phyloP scores from a whole-genome alignment of 2,329 filamentous ascomycete species.

The Phoma herbarum region DNA sequence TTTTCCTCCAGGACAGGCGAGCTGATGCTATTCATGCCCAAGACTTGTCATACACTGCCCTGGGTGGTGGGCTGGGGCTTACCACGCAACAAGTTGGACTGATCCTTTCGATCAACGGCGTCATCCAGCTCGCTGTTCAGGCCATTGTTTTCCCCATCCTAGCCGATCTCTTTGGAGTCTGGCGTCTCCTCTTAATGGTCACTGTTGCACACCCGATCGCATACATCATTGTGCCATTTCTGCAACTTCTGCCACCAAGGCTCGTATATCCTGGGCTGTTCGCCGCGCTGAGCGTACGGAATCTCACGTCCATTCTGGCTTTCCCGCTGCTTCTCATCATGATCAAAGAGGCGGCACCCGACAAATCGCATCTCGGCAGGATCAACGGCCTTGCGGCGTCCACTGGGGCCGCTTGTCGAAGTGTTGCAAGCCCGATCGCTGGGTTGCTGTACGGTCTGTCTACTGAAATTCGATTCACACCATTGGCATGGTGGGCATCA shows the following conservation, averaged over 20 bases:
- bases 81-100: conserved; percentile 72
- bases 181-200: conserved; percentile 71
- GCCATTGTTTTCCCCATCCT: conserved; percentile 73
- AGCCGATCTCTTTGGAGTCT: conserved; percentile 71
- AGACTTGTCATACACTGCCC: conserved; percentile 37
- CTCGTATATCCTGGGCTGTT: conserved; percentile 71
- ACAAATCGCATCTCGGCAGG: conserved; percentile 68
- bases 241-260: conserved; percentile 65
- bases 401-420: conserved; percentile 75
- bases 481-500: conserved; percentile 70
- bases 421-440: conserved; percentile 72
- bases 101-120: conserved; percentile 73
- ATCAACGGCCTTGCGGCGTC: conserved; percentile 78
- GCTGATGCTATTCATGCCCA: conserved; percentile 46
- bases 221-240: conserved; percentile 74
- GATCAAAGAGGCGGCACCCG: conserved; percentile 75
- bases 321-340: conserved; percentile 75
- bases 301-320: conserved; percentile 72
- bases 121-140: conserved; percentile 77
- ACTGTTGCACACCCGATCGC: conserved; percentile 72
- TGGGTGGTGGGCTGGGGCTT: conserved; percentile 71
- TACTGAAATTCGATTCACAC: conserved; percentile 64
- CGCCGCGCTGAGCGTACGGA: conserved; percentile 70
- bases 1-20: conserved; percentile 85
- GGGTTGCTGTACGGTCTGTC: conserved; percentile 73